Evolutionary conservation across 1,139 yeast species (phyloP).

Genomic region (Magnusiomyces ingens): DNA sequence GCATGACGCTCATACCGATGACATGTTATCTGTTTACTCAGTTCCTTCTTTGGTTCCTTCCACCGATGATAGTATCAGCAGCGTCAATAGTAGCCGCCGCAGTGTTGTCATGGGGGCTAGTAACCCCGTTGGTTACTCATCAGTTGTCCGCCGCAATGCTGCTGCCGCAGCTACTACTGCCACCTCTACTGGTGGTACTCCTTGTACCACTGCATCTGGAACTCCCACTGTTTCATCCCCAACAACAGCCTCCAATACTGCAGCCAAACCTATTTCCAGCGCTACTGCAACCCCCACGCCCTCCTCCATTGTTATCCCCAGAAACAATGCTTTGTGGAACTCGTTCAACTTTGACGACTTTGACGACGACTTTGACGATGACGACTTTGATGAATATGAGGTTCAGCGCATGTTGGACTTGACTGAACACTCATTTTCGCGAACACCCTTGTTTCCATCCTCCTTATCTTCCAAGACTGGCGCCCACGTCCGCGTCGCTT

Average conservation of each 20-base stretch:
- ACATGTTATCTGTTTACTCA: constrained; percentile 22
- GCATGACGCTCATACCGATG: constrained; percentile 14
- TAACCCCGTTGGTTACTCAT: background rate
- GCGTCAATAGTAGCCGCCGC: constrained; percentile 5
- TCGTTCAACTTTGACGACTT: background rate
- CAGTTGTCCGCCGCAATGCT: background rate
- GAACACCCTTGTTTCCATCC: background rate
- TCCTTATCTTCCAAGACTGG: background rate
- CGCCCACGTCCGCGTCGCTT: background rate
- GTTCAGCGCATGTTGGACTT: background rate
- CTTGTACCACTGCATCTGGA: background rate
- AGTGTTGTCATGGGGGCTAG: background rate
- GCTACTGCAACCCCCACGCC: background rate
- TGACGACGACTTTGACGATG: constrained; percentile 8
- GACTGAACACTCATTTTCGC: background rate
- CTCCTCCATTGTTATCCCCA: too few species aligned
- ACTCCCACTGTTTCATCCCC: background rate
- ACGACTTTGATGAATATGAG: constrained; percentile 5
- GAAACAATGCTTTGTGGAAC: background rate
- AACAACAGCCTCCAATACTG: background rate
- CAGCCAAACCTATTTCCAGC: background rate
- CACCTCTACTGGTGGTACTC: background rate
- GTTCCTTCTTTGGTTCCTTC: constrained; percentile 28
- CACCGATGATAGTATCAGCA: background rate
- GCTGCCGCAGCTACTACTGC: background rate